A percentile compares a stretch with the other conserved stretches of the same genome.
Conservation (phyloP, 495 filamentous ascomycete species). For the Evernia prunastri region DNA sequence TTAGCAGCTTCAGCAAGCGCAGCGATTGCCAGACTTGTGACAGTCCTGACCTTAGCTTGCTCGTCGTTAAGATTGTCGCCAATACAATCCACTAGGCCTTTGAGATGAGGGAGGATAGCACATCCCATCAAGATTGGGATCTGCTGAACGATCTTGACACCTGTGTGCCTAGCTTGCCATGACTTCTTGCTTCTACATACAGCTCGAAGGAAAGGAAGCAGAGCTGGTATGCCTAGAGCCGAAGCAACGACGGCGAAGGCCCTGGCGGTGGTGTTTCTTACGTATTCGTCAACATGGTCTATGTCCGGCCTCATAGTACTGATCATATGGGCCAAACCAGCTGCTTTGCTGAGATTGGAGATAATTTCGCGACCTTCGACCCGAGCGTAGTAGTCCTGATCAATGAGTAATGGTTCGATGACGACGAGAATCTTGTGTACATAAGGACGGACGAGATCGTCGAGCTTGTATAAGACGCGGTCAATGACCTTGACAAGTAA, state of each 20-base stretch:
- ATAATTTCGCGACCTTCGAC: conserved; percentile 99
- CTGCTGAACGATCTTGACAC: conserved; percentile 98
- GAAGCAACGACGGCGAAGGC: conserved; percentile 97
- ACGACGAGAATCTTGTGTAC: conserved; percentile 98
- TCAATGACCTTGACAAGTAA: conserved; percentile 98
- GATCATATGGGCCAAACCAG: conserved; percentile 98
- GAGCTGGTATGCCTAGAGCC: conserved; percentile 89
- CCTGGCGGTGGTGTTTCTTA: conserved; percentile 96
- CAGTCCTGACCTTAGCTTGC: conserved; percentile 93
- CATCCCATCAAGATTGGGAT: conserved; percentile 99
- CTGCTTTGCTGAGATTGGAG: conserved; percentile 92
- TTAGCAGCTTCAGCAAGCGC: conserved; percentile 94
- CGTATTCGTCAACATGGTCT: conserved; percentile 96
- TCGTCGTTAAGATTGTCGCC: conserved; percentile 94
- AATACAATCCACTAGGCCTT: conserved; percentile 94
- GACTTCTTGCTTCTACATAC: conserved; percentile 98
- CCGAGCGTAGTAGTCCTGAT: conserved; percentile 98
- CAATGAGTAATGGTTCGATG: conserved; percentile 96
- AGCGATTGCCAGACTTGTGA: conserved; percentile 90
- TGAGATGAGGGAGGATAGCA: conserved; percentile 91
- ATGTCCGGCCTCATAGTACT: conserved; percentile 99
- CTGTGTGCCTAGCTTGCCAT: conserved; percentile 98
- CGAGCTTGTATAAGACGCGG: conserved; percentile 95
- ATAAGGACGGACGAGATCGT: conserved; percentile 92
- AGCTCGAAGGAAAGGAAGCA: conserved; percentile 90